Evolutionary conservation across 345 rosid species (phyloP).

Genomic region (Arabidopsis arenosa): DNA sequence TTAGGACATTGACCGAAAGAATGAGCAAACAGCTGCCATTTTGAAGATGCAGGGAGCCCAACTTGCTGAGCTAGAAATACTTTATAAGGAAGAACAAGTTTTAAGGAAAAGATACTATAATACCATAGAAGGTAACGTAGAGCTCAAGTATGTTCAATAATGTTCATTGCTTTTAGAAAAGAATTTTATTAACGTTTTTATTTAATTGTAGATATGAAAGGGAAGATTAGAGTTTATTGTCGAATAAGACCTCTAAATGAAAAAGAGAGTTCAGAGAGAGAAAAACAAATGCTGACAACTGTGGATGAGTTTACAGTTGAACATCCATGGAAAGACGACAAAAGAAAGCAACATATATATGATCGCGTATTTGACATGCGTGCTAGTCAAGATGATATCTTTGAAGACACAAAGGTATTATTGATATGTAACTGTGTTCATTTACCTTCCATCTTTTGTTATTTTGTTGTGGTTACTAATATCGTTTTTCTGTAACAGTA

Average conservation of each 20-base stretch:
- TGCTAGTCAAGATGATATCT: constrained; percentile 80
- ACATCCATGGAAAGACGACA: constrained; percentile 96
- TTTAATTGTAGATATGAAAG: constrained; percentile 81
- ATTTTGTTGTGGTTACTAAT: constrained; percentile 32
- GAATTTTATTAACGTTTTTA: not conserved
- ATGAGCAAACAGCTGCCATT: constrained; percentile 96
- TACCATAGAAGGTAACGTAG: constrained; percentile 79
- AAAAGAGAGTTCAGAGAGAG: constrained; percentile 71
- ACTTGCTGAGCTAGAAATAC: constrained; percentile 84
- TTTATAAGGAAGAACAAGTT: constrained; percentile 92
- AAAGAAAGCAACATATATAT: constrained; percentile 82
- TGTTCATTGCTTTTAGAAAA: not conserved
- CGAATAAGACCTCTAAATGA: constrained; percentile 83
- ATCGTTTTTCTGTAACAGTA: constrained; percentile 54
- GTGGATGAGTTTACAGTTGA: constrained; percentile 90
- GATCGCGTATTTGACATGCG: constrained; percentile 89
- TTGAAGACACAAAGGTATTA: constrained; percentile 87
- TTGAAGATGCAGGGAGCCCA: constrained; percentile 94
- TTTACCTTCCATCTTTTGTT: not conserved
- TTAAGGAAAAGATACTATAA: constrained; percentile 87
- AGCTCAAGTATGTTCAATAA: constrained; percentile 10
- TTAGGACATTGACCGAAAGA: constrained; percentile 96
- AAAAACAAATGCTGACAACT: constrained; percentile 52
- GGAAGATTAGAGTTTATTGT: constrained; percentile 93
- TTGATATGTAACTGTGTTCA: constrained; percentile 20